Evolutionary conservation across 1,284 basidiomycete genomes (phyloP), one percentile per base, ranked within the genome.

Genomic region (Termitomyces sp.): DNA sequence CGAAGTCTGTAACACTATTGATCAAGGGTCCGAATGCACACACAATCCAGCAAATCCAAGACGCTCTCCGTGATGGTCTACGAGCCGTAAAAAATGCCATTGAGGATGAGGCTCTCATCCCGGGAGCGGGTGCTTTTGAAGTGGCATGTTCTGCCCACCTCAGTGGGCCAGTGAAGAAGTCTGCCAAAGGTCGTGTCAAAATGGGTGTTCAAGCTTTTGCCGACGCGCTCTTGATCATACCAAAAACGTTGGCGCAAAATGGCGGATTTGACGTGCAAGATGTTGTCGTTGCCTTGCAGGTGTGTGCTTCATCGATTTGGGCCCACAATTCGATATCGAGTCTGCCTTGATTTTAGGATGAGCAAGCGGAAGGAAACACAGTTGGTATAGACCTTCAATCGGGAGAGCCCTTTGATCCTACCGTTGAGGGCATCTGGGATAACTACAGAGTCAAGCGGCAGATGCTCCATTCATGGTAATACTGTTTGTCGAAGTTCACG

Each of bases 11-110:
- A 35, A 99, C 97, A 6, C 80, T 99, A 52, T 80, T 99, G 57
- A 92, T 99, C 77, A 97, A 97, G 72, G 95, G 93, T n/a, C 97
- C 96, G 53, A 99, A 99, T 72, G 80, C 88, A 6, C 93, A 99
- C 75, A 99, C 96, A 46, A 97, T 90, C 63, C 84, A 90, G 61
- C 97, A 97, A 74, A 96, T 97, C 61, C 91, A 96, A 70, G 97
- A 99, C 68, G 96, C 94, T 4, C 81, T 99, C 46, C 89, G 97
- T 33, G 97, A 99, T 68, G 97, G 97, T 16, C 80, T 99, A 52
- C 86, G 97, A 50, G 88, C 93, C 3, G 95, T 98, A 54, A 99
- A 99, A 78, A 99, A 99, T 67, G 92, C 92, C 16, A 78, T 99
- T 55, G 97, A 99, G 68, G 96, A 99, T 67, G 81, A 84, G 34